phyloP scores from a whole-genome alignment of 1,139 yeast species.

The Kluyveromyces sp. region DNA sequence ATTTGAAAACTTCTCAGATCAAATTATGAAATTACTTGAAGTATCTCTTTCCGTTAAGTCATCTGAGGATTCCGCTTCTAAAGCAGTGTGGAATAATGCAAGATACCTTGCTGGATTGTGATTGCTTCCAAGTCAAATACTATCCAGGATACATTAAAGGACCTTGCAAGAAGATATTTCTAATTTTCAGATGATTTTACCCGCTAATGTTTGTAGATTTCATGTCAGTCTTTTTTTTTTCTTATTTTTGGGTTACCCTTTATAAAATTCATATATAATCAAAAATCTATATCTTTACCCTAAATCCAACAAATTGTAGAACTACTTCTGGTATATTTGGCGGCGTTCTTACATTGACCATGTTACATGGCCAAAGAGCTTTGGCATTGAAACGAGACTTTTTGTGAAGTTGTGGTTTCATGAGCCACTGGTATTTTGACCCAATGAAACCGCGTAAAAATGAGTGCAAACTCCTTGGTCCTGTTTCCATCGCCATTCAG shows the following conservation, averaged over 20 bases:
- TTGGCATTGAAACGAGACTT: too few relatives aligned
- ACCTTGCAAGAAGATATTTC: slow-evolving; percentile 4
- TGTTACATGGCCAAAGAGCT: too few relatives aligned
- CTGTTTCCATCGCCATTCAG: slow-evolving; percentile 62
- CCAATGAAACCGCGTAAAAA: neutral
- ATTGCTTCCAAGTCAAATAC: slow-evolving; percentile 1
- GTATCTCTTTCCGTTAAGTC: slow-evolving; percentile 13
- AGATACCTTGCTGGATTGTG: slow-evolving; percentile 24
- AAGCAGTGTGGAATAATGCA: slow-evolving; percentile 24
- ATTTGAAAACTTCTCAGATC: slow-evolving; percentile 5
- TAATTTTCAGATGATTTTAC: neutral
- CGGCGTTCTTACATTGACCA: too few relatives aligned
- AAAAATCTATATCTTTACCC: too few relatives aligned
- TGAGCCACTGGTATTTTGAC: too few relatives aligned
- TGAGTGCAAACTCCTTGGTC: slow-evolving; percentile 59
- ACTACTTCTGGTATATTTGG: too few relatives aligned
- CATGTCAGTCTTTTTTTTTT: too few relatives aligned
- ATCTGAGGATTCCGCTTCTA: slow-evolving; percentile 18
- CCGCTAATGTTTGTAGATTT: too few relatives aligned
- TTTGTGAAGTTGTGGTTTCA: too few relatives aligned
- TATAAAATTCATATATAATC: too few relatives aligned
- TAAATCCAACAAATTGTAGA: too few relatives aligned
- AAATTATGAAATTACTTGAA: slow-evolving; percentile 12
- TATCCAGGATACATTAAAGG: slow-evolving; percentile 2
- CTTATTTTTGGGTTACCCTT: too few relatives aligned